phyloP scores from a whole-genome alignment of 2,329 filamentous ascomycete species.

The Graphium sp. region DNA sequence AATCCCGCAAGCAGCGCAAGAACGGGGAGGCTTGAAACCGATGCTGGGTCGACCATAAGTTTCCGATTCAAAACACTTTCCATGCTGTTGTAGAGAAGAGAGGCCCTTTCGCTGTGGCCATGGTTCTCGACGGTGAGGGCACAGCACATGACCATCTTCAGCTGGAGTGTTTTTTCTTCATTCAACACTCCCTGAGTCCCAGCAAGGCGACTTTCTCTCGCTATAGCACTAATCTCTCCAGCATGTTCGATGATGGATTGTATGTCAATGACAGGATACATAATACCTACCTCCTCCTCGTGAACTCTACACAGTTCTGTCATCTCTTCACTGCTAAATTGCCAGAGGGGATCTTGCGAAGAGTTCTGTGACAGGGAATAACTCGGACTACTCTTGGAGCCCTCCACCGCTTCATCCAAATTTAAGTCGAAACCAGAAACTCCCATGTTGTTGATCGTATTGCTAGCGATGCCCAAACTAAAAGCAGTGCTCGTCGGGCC shows the following conservation, averaged over 20 bases:
- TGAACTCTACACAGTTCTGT: constrained; percentile 62
- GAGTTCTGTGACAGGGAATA: no score
- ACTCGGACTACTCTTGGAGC: no score
- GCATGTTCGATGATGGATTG: constrained; percentile 54
- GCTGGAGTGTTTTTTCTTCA: constrained; percentile 41
- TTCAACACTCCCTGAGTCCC: constrained; percentile 18
- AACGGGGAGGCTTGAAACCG: constrained; percentile 29
- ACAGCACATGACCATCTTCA: constrained; percentile 74
- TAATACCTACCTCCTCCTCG: constrained; percentile 79
- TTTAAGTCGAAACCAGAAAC: no score
- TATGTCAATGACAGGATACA: constrained; percentile 78
- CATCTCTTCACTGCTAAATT: constrained; percentile 63
- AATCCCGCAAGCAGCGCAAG: constrained; percentile 43
- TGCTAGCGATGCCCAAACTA: no score
- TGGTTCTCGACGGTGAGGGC: constrained; percentile 63
- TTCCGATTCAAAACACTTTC: constrained; percentile 53
- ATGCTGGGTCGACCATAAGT: constrained; percentile 34
- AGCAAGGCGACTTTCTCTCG: constrained; percentile 33
- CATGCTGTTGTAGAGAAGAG: constrained; percentile 59
- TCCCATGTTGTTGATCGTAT: no score
- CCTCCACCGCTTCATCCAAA: no score
- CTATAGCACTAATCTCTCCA: constrained; percentile 51
- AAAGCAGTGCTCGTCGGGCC: no score
- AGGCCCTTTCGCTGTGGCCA: constrained; percentile 61
- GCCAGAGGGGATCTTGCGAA: constrained; percentile 58